A percentile compares a stretch with the other conserved stretches of the same genome.
Evolutionary conservation across 2,329 filamentous ascomycete species (phyloP).

Genomic region (Alternaria ethzedia): DNA sequence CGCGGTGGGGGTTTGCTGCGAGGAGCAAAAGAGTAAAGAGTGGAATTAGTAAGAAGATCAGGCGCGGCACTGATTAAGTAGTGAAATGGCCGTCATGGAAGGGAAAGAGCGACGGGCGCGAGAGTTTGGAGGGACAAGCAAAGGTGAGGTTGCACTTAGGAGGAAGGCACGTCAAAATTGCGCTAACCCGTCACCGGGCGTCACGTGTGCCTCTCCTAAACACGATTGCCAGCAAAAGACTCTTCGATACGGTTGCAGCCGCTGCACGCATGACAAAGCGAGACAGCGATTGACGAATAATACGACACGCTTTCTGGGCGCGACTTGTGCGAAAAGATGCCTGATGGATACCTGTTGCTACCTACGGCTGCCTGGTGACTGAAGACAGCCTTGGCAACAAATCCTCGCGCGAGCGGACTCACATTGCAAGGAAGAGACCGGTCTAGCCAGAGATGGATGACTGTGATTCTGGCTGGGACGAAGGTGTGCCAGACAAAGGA

Average conservation of each 20-base stretch:
- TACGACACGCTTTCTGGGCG: not conserved
- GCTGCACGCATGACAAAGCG: slow-evolving; percentile 17
- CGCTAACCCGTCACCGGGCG: slow-evolving; percentile 15
- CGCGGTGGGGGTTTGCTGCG: slow-evolving; percentile 25
- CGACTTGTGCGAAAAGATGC: slow-evolving; percentile 14
- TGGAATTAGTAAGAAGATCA: slow-evolving; percentile 25
- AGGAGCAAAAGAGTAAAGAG: slow-evolving; percentile 23
- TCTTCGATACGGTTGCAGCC: not conserved
- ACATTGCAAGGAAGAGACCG: slow-evolving; percentile 3
- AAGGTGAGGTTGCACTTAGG: slow-evolving; percentile 23
- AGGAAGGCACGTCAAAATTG: slow-evolving; percentile 14
- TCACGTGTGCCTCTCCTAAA: slow-evolving; percentile 24
- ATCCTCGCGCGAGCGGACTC: slow-evolving; percentile 7
- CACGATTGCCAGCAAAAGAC: slow-evolving; percentile 4
- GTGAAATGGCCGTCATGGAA: slow-evolving; percentile 38
- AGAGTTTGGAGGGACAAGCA: slow-evolving; percentile 21
- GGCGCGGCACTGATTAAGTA: slow-evolving; percentile 40
- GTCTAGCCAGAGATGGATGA: slow-evolving; percentile 10
- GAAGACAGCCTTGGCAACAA: slow-evolving; percentile 24
- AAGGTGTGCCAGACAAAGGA: slow-evolving; percentile 1
- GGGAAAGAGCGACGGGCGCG: slow-evolving; percentile 29
- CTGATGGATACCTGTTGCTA: slow-evolving; percentile 32
- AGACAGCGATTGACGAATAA: slow-evolving; percentile 20
- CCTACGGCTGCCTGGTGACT: slow-evolving; percentile 42
- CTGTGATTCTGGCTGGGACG: not conserved